Evolutionary conservation across 2,329 filamentous ascomycete species (phyloP), one percentile per base, ranked within the genome.

Genomic region (Colletotrichum sp.): DNA sequence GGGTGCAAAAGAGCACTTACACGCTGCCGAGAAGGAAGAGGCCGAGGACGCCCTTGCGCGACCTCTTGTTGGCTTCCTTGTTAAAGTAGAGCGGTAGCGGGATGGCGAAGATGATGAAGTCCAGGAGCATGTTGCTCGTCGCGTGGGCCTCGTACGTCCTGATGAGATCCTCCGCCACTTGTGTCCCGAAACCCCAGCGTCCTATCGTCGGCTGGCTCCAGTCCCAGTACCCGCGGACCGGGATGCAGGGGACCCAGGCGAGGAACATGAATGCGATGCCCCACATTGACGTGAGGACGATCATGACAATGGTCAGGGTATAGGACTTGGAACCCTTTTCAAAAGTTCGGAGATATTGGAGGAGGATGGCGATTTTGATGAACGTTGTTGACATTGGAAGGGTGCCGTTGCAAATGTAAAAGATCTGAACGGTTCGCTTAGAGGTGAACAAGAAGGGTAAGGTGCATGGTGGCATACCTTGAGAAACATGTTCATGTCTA

Each of bases 241-340:
- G 82, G 21, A 82, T 78, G 72, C 82, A 84, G 3, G 83, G 83
- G 2, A 83, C 67, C 81, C 80, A 83, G 15, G 82, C 81, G 30
- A 84, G 71, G 36, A 82, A 79, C 1, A 79, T 79, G 68, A 80
- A 84, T 2, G 78, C 77, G 26, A 79, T 15, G 3, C 82, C 82
- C 82, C 82, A 84, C 4, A 82, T 75, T 2, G 78, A 78, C 3
- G 81, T 82, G 57, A 83, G 76, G 5, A 78, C 65, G 34, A 81
- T 77, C 21, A 81, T 60, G 16, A 66, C 10, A 10, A 81, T 74
- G 16, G 79, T 78, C 16, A 82, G 9, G 10, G 34, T 9, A 0
- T 59, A 71, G 6, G 74, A 63, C 15, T 63, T 78, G n/a, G 78
- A 59, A 5, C 74, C 74, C 6, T 71, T 71, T 4, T 77, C 63